phyloP scores from a whole-genome alignment of 2,329 filamentous ascomycete genomes.

The Pseudogymnoascus sp. region DNA sequence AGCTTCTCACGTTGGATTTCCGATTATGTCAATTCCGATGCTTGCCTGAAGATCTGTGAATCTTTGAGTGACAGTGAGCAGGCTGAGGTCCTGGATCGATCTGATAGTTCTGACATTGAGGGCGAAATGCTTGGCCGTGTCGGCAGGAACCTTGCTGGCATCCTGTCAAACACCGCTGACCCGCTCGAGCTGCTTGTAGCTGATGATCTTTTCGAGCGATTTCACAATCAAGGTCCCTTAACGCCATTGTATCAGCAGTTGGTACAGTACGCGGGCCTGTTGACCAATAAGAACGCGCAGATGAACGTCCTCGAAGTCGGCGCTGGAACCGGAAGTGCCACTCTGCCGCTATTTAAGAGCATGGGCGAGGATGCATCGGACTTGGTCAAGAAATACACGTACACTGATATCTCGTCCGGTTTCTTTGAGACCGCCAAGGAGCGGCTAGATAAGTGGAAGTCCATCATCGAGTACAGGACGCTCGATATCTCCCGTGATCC shows the following conservation, averaged over 20 bases:
- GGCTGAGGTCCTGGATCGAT: neutral
- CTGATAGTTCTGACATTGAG: conserved; percentile 14
- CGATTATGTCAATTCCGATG: neutral
- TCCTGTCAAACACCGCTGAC: conserved; percentile 14
- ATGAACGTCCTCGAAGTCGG: conserved; percentile 20
- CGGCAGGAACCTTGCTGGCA: conserved; percentile 15
- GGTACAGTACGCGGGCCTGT: conserved; percentile 12
- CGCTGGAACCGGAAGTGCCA: conserved; percentile 20
- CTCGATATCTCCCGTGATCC: conserved; percentile 31
- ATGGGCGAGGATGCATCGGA: conserved; percentile 10
- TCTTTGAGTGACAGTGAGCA: neutral
- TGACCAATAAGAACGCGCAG: conserved; percentile 14
- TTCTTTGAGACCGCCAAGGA: conserved; percentile 30
- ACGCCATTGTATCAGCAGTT: conserved; percentile 5
- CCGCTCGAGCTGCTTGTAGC: conserved; percentile 15
- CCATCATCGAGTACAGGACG: conserved; percentile 27
- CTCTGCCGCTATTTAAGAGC: conserved; percentile 14
- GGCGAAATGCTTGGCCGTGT: conserved; percentile 29
- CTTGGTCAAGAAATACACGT: conserved; percentile 19
- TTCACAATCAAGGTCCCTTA: conserved; percentile 12
- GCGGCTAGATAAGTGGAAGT: conserved; percentile 11
- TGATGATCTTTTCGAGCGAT: conserved; percentile 15
- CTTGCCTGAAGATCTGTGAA: neutral
- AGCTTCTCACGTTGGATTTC: neutral
- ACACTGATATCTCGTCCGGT: conserved; percentile 22